Evolutionary conservation across 345 rosid species (phyloP), one percentile per base, ranked within the genome.

Genomic region (Populus alba): DNA sequence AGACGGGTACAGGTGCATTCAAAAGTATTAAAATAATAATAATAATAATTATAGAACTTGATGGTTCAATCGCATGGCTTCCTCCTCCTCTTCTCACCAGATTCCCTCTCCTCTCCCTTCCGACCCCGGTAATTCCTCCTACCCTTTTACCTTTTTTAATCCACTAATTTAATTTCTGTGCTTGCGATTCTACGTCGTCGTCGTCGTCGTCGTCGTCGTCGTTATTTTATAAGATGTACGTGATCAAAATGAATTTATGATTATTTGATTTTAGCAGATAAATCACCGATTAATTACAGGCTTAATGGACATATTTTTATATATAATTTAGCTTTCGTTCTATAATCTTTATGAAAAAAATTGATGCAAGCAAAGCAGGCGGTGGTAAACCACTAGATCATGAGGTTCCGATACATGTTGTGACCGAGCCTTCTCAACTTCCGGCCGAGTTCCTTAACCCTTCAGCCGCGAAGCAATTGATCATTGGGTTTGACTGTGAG

Each of bases 401-500:
- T 49, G 93, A 85, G 65, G 89, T 92, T 85, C 94, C 97, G 8
- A 83, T 93, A 69, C 85, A 84, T 67, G 81, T 93, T 62, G 98
- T 93, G 73, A 91, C 87, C 5, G 80, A 84, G 73, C 87, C 94
- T 51, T 86, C 87, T 77, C 92, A 93, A 80, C 98, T 95, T 74
- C 99, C 98, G 4, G 78, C 78, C 84, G 95, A 91, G 31, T 95
- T 95, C 85, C 72, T 93, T 78, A 80, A 91, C 75, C 99, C 99
- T 68, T 85, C 90, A 7, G 85, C 92, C 33, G 89, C 86, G 65
- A 86, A 72, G 71, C 86, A 82, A 31, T 65, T 95, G 81, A 88
- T 92, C 71, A 77, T 95, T 65, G 99, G 98, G 35, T 92, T 95
- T 83, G 99, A 95, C 75, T 95, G 98, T 27, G 98, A 95, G 76